Conservation (phyloP, 2,329 filamentous ascomycete species). For the Cytospora mali region DNA sequence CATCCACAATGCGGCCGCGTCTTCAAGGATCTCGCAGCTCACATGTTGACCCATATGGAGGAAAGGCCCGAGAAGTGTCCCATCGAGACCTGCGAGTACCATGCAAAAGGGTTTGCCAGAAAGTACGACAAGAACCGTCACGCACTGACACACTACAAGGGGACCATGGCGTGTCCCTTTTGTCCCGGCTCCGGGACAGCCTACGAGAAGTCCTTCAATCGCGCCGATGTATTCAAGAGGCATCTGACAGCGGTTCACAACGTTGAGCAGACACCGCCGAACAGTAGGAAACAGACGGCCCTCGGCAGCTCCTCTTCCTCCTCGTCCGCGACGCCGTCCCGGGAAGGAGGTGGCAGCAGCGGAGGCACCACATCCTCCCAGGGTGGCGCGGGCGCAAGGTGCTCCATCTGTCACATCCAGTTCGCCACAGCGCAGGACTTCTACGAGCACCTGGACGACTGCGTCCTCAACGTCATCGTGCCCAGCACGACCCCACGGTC, state of each 20-base stretch:
- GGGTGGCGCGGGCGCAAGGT: constrained; percentile 69
- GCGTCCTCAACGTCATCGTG: constrained; percentile 61
- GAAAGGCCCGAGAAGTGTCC: constrained; percentile 96
- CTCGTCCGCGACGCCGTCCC: not conserved
- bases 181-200: constrained; percentile 86
- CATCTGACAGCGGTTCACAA: constrained; percentile 91
- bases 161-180: constrained; percentile 93
- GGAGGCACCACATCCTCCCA: constrained; percentile 79
- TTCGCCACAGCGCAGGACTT: constrained; percentile 93
- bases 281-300: constrained; percentile 68
- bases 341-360: constrained; percentile 1
- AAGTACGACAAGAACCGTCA: constrained; percentile 99
- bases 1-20: constrained; percentile 61
- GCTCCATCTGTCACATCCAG: constrained; percentile 80
- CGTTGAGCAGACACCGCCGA: constrained; percentile 91
- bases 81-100: constrained; percentile 90
- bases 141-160: constrained; percentile 95
- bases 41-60: constrained; percentile 94
- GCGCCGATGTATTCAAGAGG: constrained; percentile 95
- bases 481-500: constrained; percentile 42
- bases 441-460: constrained; percentile 88
- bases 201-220: constrained; percentile 93
- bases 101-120: constrained; percentile 89
- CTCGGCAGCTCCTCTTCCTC: constrained; percentile 8
- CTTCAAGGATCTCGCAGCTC: constrained; percentile 72